Percentiles rank a stretch among this genome's conserved stretches.
Evolutionary conservation across 331 rosid species (phyloP).

Genomic region (Malus hybrid): DNA sequence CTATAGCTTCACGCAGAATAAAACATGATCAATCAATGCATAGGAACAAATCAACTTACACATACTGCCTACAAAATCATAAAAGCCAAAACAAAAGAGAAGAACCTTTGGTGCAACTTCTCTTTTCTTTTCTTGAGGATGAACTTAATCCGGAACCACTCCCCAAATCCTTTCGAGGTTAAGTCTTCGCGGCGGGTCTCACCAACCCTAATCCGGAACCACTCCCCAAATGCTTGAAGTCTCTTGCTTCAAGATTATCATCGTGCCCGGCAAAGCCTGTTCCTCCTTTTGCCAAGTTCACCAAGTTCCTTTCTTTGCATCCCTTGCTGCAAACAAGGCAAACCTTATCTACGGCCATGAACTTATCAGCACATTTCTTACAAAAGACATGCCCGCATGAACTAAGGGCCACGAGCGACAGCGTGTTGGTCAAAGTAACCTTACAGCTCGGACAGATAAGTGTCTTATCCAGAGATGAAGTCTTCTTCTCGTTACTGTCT

Average conservation of each 20-base stretch:
- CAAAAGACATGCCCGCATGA: conserved; percentile 91
- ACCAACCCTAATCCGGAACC: conserved; percentile 88
- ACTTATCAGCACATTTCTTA: conserved; percentile 90
- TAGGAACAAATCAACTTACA: background rate
- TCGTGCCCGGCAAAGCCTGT: conserved; percentile 86
- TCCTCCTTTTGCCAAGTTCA: conserved; percentile 80
- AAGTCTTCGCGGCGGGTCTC: conserved; percentile 82
- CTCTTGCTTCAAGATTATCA: conserved; percentile 82
- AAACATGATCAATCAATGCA: background rate
- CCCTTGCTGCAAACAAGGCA: conserved; percentile 85
- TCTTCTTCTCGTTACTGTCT: conserved; percentile 55
- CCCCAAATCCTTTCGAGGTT: background rate
- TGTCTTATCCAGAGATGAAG: conserved; percentile 47
- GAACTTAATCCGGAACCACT: background rate
- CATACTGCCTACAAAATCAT: background rate
- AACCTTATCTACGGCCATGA: conserved; percentile 79
- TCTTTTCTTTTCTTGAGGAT: background rate
- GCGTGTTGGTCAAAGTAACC: conserved; percentile 74
- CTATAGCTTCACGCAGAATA: background rate
- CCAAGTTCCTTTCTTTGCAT: conserved; percentile 75
- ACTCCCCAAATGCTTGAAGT: conserved; percentile 96
- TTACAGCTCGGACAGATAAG: conserved; percentile 91
- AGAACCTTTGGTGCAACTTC: background rate
- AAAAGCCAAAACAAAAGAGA: background rate
- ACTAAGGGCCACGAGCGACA: conserved; percentile 80